phyloP scores from a whole-genome alignment of 257 asterid species.

The Primulina huaijiensis region DNA sequence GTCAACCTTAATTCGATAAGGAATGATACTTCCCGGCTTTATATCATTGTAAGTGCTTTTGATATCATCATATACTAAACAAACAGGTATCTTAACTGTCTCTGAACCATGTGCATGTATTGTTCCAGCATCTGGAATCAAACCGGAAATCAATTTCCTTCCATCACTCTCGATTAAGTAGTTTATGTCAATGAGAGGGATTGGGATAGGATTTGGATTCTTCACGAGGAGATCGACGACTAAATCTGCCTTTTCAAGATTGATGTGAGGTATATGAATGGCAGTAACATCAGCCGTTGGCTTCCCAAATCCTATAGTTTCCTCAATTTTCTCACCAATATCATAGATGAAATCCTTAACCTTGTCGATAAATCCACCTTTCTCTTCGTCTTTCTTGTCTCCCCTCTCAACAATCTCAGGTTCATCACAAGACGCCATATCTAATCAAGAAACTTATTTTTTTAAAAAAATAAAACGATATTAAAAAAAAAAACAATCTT shows the following conservation, averaged over 20 bases:
- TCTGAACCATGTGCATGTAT: constrained; percentile 84
- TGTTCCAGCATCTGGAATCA: constrained; percentile 94
- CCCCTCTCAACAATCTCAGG: not conserved
- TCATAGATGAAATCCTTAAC: constrained; percentile 25
- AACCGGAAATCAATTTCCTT: constrained; percentile 77
- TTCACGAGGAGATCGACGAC: constrained; percentile 68
- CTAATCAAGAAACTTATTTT: not conserved
- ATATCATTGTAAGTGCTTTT: constrained; percentile 71
- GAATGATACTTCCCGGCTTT: constrained; percentile 76
- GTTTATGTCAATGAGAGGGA: constrained; percentile 87
- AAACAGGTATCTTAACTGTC: constrained; percentile 71
- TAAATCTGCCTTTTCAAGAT: constrained; percentile 73
- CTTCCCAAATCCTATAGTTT: constrained; percentile 79
- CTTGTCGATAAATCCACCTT: not conserved
- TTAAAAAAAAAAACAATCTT: too few species aligned
- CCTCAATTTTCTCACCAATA: constrained; percentile 93
- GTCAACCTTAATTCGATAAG: constrained; percentile 74
- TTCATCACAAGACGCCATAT: not conserved
- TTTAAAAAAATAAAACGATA: too few species aligned
- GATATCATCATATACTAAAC: constrained; percentile 67
- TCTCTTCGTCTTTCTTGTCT: not conserved
- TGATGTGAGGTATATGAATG: constrained; percentile 70
- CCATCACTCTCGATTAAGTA: constrained; percentile 83
- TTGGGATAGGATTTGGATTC: constrained; percentile 85
- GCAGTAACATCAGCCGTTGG: constrained; percentile 90